These are phyloP conservation scores for Cryphonectria parasitica DNA, from an alignment of 2,329 filamentous ascomycete genomes.

Conservation along the genomic window DNA sequence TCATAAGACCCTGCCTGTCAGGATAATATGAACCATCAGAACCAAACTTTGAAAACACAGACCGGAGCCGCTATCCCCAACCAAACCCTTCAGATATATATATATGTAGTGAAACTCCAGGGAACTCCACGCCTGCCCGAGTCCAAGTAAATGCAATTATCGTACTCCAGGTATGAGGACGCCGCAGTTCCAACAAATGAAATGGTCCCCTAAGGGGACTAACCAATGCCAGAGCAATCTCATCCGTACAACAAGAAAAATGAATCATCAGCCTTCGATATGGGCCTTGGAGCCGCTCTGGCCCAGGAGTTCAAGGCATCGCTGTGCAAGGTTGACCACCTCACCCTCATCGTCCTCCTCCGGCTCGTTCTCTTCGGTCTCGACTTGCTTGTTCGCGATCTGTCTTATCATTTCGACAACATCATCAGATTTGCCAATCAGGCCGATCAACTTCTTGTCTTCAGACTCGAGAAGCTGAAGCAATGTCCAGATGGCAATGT, in stretches of 20 bases:
- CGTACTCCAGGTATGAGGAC: conserved; percentile 37
- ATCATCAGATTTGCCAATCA: conserved; percentile 88
- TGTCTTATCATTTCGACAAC: conserved; percentile 89
- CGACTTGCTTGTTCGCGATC: conserved; percentile 87
- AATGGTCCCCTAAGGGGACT: conserved; percentile 12
- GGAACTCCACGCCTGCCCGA: conserved; percentile 48
- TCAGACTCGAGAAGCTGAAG: conserved; percentile 95
- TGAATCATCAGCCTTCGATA: conserved; percentile 69
- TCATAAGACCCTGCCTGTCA: conserved; percentile 19
- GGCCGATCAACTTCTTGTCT: conserved; percentile 83
- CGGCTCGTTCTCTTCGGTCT: conserved; percentile 86
- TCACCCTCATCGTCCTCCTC: conserved; percentile 92
- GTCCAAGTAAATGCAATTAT: conserved; percentile 42
- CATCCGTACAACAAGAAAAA: conserved; percentile 1
- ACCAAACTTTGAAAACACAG: conserved; percentile 27
- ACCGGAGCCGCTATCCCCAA: conserved; percentile 34
- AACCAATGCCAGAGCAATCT: conserved; percentile 25
- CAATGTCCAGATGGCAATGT: conserved; percentile 98
- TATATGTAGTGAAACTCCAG: conserved; percentile 45
- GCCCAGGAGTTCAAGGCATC: conserved; percentile 84
- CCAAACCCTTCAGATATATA: conserved; percentile 28
- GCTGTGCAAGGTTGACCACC: conserved; percentile 86
- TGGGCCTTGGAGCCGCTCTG: conserved; percentile 77
- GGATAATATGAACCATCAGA: conserved; percentile 26
- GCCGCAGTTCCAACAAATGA: conserved; percentile 24